These are phyloP conservation scores for Trichomonascaceae sp. DNA, from an alignment of 1,139 yeast species.

Conservation along the genomic window DNA sequence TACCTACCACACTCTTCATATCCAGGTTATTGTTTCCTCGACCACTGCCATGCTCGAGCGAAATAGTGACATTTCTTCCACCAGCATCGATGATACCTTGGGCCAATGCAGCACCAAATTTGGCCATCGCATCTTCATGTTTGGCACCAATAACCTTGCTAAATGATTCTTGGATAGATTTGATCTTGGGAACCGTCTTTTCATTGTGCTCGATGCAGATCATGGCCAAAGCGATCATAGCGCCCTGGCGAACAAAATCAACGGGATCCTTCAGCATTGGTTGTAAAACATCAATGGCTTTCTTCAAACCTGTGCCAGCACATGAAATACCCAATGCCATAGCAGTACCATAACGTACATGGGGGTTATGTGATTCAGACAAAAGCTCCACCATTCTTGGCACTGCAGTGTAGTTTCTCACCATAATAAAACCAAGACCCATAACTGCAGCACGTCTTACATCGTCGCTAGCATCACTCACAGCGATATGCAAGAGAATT, in stretches of 20 bases:
- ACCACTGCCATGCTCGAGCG: constrained; percentile 57
- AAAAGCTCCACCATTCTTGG: constrained; percentile 92
- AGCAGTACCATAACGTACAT: constrained; percentile 97
- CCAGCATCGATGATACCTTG: constrained; percentile 99
- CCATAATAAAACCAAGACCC: constrained; percentile 85
- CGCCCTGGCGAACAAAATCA: constrained; percentile 97
- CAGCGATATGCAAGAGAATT: constrained; percentile 84
- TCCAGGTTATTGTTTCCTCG: constrained; percentile 55
- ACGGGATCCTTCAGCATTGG: constrained; percentile 92
- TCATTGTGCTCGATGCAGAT: constrained; percentile 91
- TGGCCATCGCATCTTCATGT: constrained; percentile 95
- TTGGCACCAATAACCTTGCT: constrained; percentile 75
- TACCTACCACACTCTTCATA: constrained; percentile 85
- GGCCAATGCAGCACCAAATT: constrained; percentile 94
- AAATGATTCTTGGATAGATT: constrained; percentile 64
- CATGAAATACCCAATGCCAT: constrained; percentile 95
- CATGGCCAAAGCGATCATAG: constrained; percentile 89
- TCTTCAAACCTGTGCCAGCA: constrained; percentile 86
- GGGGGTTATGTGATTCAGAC: constrained; percentile 94
- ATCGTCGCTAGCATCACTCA: constrained; percentile 92
- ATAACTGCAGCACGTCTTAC: constrained; percentile 96
- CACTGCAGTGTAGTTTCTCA: constrained; percentile 87
- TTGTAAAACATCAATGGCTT: constrained; percentile 88
- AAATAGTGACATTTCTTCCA: constrained; percentile 95
- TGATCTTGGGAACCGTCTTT: constrained; percentile 72